phyloP scores from a whole-genome alignment of 805 yeast species.

The Candida palmyrensis region DNA sequence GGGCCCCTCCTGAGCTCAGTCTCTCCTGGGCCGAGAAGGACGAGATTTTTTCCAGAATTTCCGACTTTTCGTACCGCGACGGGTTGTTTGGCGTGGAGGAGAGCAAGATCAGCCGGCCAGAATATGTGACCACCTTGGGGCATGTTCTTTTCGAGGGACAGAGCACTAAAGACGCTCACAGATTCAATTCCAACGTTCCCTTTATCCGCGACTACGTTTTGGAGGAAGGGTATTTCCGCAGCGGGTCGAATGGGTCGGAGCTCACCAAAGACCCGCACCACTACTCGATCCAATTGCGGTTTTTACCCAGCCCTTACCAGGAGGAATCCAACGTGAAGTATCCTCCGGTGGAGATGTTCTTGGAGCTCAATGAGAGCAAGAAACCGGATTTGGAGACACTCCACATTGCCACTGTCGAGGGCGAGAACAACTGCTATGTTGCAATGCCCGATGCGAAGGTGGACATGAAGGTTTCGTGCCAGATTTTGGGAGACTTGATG shows the following conservation, averaged over 20 bases:
- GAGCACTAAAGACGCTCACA: slow-evolving; percentile 8
- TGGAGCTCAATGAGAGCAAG: slow-evolving; percentile 33
- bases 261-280: slow-evolving; percentile 23
- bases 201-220: slow-evolving; percentile 27
- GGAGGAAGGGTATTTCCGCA: neutral
- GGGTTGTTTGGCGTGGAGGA: slow-evolving; percentile 16
- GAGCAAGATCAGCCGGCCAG: slow-evolving; percentile 16
- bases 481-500: slow-evolving; percentile 29
- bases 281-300: slow-evolving; percentile 40
- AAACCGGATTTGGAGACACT: slow-evolving; percentile 34
- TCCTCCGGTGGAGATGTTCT: slow-evolving; percentile 58
- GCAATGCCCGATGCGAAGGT: slow-evolving; percentile 35
- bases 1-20: neutral
- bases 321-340: slow-evolving; percentile 21
- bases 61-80: slow-evolving; percentile 20
- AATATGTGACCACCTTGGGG: slow-evolving; percentile 37
- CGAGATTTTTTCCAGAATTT: slow-evolving; percentile 17
- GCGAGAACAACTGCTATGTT: slow-evolving; percentile 38
- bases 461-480: slow-evolving; percentile 44
- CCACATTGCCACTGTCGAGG: slow-evolving; percentile 39
- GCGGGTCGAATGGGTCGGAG: neutral
- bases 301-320: slow-evolving; percentile 40
- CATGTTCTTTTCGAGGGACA: slow-evolving; percentile 24
- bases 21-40: slow-evolving; percentile 1
- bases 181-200: slow-evolving; percentile 31